Evolutionary conservation across 495 filamentous ascomycete genomes (phyloP).

Genomic region (Neurospora africana): DNA sequence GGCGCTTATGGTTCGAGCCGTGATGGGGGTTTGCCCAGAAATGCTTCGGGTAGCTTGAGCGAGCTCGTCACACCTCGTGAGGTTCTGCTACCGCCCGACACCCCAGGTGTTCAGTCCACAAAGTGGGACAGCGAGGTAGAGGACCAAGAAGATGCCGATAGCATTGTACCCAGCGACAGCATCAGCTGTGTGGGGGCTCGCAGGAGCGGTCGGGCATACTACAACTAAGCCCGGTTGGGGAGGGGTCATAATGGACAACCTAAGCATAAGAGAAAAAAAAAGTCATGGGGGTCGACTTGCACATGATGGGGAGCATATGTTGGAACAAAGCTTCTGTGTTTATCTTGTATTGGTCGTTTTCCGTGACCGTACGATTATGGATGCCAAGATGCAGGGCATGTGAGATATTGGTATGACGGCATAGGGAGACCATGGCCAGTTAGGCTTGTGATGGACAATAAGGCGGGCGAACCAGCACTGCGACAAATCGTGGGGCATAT

Average conservation of each 20-base stretch:
- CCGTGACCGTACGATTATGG: neutral
- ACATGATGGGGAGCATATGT: neutral
- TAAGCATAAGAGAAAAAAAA: neutral
- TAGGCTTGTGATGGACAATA: neutral
- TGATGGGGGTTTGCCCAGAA: neutral
- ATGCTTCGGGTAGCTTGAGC: neutral
- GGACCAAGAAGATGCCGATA: slow-evolving; percentile 23
- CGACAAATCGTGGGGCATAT: neutral
- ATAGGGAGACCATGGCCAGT: neutral
- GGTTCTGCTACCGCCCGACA: slow-evolving; percentile 41
- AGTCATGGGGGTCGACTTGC: neutral
- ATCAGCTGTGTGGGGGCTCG: slow-evolving; percentile 52
- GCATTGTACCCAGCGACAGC: slow-evolving; percentile 54
- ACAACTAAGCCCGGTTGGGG: neutral
- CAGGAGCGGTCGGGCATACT: slow-evolving; percentile 18
- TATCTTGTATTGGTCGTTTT: neutral
- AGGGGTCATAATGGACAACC: neutral
- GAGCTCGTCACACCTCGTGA: slow-evolving; percentile 20
- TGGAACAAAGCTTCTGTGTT: neutral
- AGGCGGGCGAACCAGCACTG: neutral
- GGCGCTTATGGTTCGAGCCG: neutral
- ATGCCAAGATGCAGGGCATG: neutral
- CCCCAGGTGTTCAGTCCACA: slow-evolving; percentile 15
- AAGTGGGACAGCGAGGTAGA: slow-evolving; percentile 17
- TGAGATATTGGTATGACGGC: neutral